Conservation (phyloP, 1,284 basidiomycete genomes). For the Earliella scabrosa region DNA sequence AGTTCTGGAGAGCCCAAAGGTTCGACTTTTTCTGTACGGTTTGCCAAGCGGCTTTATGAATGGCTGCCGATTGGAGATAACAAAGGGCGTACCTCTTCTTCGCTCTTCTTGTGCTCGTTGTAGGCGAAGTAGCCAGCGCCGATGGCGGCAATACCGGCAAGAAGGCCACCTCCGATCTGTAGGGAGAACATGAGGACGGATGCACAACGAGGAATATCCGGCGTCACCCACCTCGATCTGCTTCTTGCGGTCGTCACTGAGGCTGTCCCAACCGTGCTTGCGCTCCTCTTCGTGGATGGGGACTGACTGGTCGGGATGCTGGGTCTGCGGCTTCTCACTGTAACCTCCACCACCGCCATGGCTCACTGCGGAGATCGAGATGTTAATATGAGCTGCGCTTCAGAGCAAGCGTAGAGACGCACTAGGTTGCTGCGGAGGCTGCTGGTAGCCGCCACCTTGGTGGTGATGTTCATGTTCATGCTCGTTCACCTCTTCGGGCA, state of each 20-base stretch:
- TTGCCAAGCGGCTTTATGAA: neutral
- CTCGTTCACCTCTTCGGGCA: conserved; percentile 40
- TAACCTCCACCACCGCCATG: conserved; percentile 1
- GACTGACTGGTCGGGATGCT: conserved; percentile 40
- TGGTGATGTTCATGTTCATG: conserved; percentile 34
- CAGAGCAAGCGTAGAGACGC: neutral
- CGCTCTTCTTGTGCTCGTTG: conserved; percentile 58
- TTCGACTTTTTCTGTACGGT: conserved; percentile 51
- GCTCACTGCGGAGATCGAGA: neutral
- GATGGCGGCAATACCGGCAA: conserved; percentile 53
- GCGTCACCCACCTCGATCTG: conserved; percentile 53
- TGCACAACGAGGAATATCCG: neutral
- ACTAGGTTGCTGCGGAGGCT: conserved; percentile 20
- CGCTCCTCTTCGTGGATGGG: conserved; percentile 49
- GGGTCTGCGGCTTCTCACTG: conserved; percentile 29
- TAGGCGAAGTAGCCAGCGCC: conserved; percentile 57
- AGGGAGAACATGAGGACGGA: neutral
- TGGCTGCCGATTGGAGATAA: neutral
- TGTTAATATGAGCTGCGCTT: neutral
- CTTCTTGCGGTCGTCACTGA: conserved; percentile 60
- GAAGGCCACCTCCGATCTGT: conserved; percentile 70
- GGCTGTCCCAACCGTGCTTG: conserved; percentile 61
- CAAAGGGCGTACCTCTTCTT: conserved; percentile 53
- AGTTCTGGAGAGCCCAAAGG: conserved; percentile 54
- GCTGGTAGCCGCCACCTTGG: conserved; percentile 17